phyloP scores from a whole-genome alignment of 441 rosid genomes.

The Jatropha podagrica region DNA sequence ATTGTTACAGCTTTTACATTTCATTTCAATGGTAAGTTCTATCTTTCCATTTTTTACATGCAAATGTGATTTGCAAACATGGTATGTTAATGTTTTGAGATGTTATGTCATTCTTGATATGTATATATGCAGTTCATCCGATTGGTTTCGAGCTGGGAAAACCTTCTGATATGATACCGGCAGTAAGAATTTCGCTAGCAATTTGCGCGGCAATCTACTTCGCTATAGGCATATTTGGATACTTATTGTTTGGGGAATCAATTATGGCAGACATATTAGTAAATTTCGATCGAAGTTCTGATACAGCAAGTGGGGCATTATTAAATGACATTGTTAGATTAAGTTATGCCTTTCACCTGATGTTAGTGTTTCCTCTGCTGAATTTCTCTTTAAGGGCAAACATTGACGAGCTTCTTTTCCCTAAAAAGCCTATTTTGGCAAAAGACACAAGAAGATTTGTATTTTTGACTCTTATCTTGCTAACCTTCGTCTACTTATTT shows the following conservation, averaged over 20 bases:
- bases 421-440: slow-evolving; percentile 34
- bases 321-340: slow-evolving; percentile 61
- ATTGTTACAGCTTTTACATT: slow-evolving; percentile 87
- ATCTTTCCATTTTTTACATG: neutral
- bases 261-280: slow-evolving; percentile 74
- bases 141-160: slow-evolving; percentile 63
- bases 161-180: slow-evolving; percentile 62
- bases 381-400: slow-evolving; percentile 74
- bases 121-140: slow-evolving; percentile 67
- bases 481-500: slow-evolving; percentile 48
- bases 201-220: slow-evolving; percentile 67
- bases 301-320: slow-evolving; percentile 47
- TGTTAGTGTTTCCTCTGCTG: slow-evolving; percentile 79
- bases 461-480: slow-evolving; percentile 44
- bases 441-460: slow-evolving; percentile 58
- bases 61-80: neutral
- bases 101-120: neutral
- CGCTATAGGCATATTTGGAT: slow-evolving; percentile 66
- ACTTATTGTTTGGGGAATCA: slow-evolving; percentile 69
- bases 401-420: slow-evolving; percentile 66
- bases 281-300: slow-evolving; percentile 63
- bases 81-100: too few relatives aligned
- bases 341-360: slow-evolving; percentile 79
- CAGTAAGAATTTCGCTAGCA: slow-evolving; percentile 56
- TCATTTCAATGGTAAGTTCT: slow-evolving; percentile 72